Evolutionary conservation across 2,329 filamentous ascomycete genomes (phyloP).

Genomic region (Scedosporium aurantiacum): DNA sequence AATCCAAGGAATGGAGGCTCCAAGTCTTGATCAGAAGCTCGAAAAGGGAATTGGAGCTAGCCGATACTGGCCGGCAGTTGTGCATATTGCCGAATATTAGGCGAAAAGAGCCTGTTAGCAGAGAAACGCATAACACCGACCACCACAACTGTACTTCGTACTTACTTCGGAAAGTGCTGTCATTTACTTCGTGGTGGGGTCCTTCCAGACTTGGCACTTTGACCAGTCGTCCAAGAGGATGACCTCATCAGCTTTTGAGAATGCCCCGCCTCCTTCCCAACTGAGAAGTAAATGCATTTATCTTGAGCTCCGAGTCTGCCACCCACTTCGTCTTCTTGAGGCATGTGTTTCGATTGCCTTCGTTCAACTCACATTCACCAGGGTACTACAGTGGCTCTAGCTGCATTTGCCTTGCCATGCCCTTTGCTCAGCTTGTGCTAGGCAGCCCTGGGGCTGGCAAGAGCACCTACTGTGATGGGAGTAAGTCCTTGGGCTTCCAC

Average conservation of each 20-base stretch:
- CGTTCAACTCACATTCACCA: background rate
- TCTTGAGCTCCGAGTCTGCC: background rate
- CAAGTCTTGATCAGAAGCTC: background rate
- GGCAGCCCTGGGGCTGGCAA: constrained; percentile 95
- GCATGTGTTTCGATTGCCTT: background rate
- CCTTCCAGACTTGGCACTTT: no score
- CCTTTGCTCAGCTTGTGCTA: constrained; percentile 68
- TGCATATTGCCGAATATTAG: background rate
- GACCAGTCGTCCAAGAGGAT: background rate
- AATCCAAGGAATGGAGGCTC: background rate
- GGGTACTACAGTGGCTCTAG: no score
- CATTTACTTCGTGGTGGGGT: background rate
- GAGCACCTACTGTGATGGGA: constrained; percentile 96
- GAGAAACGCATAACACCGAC: background rate
- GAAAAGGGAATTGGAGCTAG: background rate
- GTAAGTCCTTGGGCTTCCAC: constrained; percentile 28
- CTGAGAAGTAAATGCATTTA: background rate
- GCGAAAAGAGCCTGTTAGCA: background rate
- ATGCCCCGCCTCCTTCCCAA: background rate
- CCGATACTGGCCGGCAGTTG: background rate
- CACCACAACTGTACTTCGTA: no score
- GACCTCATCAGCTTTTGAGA: background rate
- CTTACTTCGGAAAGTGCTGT: no score
- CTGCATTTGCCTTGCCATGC: constrained; percentile 28
- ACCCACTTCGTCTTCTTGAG: background rate